Percentiles rank a stretch among this genome's conserved stretches.
Conservation (phyloP, 768 basidiomycete species). For the Rhodosporidiobolus sp. region DNA sequence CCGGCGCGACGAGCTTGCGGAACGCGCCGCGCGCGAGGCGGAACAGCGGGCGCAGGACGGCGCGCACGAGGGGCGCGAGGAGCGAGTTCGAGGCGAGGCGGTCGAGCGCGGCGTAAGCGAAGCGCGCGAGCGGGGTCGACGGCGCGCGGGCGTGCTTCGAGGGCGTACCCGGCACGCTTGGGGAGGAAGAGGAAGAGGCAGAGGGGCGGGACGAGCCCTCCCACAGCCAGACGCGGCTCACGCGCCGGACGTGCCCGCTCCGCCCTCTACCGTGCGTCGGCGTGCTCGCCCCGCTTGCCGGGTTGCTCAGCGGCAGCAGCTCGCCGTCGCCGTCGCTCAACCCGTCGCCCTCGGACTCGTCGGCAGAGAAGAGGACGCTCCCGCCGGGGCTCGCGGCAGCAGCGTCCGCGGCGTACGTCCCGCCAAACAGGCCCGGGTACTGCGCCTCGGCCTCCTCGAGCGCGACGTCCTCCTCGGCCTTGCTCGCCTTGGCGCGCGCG, state of each 20-base stretch:
- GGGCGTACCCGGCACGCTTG: too few species aligned
- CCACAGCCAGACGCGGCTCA: conserved; percentile 28
- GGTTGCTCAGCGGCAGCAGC: background rate
- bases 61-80: background rate
- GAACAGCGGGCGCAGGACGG: background rate
- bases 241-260: conserved; percentile 16
- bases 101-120: background rate
- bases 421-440: conserved; percentile 1
- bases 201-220: conserved; percentile 1
- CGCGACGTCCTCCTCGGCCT: background rate
- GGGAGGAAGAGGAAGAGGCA: background rate
- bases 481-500: too few species aligned
- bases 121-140: background rate
- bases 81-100: conserved; percentile 12
- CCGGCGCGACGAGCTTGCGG: background rate
- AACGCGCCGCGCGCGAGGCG: background rate
- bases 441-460: background rate
- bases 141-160: too few species aligned
- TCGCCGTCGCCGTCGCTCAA: background rate
- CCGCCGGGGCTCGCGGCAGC: background rate
- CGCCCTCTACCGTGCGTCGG: background rate
- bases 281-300: background rate
- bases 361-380: background rate
- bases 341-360: background rate
- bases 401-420: background rate